Percentiles rank a stretch among this genome's conserved stretches.
Evolutionary conservation across 1,284 basidiomycete genomes (phyloP).

Genomic region (Chalciporus sp.): DNA sequence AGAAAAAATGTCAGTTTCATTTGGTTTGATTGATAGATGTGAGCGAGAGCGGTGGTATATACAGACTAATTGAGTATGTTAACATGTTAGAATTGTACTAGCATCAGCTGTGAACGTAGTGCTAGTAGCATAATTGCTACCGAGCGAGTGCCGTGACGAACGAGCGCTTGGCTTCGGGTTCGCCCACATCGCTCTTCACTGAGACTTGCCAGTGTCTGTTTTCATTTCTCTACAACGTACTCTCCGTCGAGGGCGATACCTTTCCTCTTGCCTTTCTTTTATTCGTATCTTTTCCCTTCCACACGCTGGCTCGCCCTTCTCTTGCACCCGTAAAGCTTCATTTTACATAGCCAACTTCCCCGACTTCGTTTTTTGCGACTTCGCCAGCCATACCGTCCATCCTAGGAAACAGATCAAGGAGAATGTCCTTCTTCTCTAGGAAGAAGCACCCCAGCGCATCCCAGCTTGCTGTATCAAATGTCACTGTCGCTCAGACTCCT

Average conservation of each 20-base stretch:
- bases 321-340: slow-evolving; percentile 4
- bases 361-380: slow-evolving; percentile 18
- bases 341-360: slow-evolving; percentile 18
- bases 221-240: slow-evolving; percentile 19
- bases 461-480: slow-evolving; percentile 43
- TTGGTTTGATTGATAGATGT: too few species aligned
- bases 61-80: too few species aligned
- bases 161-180: neutral
- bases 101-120: too few species aligned
- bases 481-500: slow-evolving; percentile 60
- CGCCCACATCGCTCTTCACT: neutral
- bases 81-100: too few species aligned
- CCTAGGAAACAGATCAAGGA: slow-evolving; percentile 56
- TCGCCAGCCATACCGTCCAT: slow-evolving; percentile 58
- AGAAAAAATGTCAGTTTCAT: too few species aligned
- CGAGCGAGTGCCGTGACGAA: neutral
- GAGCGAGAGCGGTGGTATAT: too few species aligned
- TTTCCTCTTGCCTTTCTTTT: slow-evolving; percentile 11
- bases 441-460: slow-evolving; percentile 63
- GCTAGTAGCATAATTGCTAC: neutral
- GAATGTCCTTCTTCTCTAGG: slow-evolving; percentile 89
- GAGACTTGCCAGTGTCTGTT: neutral
- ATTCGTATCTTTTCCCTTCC: slow-evolving; percentile 9
- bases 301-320: slow-evolving; percentile 29
- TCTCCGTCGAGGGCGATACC: slow-evolving; percentile 9